Conservation (phyloP, 164 flowering plant genomes). For the Stephania cephalantha region DNA sequence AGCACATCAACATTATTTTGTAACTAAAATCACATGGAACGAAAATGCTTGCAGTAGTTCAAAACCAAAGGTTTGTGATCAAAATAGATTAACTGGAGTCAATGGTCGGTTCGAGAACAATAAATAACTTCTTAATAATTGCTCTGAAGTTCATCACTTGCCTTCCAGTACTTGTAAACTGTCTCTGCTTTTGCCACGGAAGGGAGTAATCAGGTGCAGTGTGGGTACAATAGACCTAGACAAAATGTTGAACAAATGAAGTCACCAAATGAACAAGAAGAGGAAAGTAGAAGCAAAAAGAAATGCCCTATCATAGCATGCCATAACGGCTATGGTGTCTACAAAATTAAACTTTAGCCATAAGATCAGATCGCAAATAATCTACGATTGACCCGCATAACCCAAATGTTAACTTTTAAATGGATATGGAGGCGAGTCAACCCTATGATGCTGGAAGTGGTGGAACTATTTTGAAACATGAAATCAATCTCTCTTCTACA, state of each 20-base stretch:
- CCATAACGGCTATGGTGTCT: neutral
- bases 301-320: neutral
- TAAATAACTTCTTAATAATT: neutral
- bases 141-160: constrained; percentile 24
- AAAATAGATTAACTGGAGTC: neutral
- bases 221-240: constrained; percentile 91
- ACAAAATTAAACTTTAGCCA: neutral
- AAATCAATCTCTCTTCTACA: neutral
- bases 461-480: neutral
- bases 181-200: constrained; percentile 99
- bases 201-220: constrained; percentile 96
- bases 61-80: neutral
- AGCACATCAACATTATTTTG: constrained; percentile 6
- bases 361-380: neutral
- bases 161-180: constrained; percentile 96
- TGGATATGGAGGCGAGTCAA: neutral
- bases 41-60: neutral
- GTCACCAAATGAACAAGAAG: neutral
- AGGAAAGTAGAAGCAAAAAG: neutral
- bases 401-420: neutral
- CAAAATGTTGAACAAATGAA: neutral
- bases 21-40: neutral
- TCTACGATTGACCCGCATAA: neutral
- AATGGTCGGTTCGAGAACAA: constrained; percentile 4
- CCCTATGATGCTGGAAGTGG: neutral